Evolutionary conservation across 441 rosid genomes (phyloP), one percentile per base, ranked within the genome.

Genomic region (Lagerstroemia fauriei): DNA sequence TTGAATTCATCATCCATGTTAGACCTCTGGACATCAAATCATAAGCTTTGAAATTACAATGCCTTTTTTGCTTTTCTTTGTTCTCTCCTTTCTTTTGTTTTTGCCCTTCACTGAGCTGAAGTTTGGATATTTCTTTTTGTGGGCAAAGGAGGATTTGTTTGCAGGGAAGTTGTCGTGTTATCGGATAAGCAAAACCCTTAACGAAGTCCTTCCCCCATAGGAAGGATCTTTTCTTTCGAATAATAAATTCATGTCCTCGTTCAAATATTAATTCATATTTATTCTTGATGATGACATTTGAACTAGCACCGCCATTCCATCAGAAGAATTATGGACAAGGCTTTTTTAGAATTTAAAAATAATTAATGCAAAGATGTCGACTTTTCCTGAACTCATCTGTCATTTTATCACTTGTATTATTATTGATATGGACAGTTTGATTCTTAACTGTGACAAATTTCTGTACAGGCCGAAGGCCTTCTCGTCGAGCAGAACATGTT

Each of bases 401-500:
- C 22, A 25, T 11, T 66, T 22, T 14, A 66, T 66, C 69, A 9
- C 25, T 66, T 3, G 3, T 25, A 24, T 20, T 66, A 25, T 25
- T 14, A 66, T 11, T 5, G 29, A 3, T 66, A 32, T 13, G 31
- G 22, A 2, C 53, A 17, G 63, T 38, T 38, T 14, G 63, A 17
- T 24, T 57, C 8, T 50, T 22, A 48, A 38, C 31, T 16, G 32
- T 56, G 31, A 44, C 24, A 13, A 76, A 56, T 57, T 46, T 11
- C 46, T 46, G 24, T 12, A 38, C 83, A 80, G 83, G 83, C 77
- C 1, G 83, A 80, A 31, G 83, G 78, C 11, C 83, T 80, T 56
- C 77, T 80, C 29, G 9, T 72, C 6, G 83, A 80, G 78, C 83
- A 44, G 77, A 80, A 80, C 83, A 27, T 80, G 83, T 71, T 78